phyloP scores from a whole-genome alignment of 345 rosid species.

The Populus simonii region DNA sequence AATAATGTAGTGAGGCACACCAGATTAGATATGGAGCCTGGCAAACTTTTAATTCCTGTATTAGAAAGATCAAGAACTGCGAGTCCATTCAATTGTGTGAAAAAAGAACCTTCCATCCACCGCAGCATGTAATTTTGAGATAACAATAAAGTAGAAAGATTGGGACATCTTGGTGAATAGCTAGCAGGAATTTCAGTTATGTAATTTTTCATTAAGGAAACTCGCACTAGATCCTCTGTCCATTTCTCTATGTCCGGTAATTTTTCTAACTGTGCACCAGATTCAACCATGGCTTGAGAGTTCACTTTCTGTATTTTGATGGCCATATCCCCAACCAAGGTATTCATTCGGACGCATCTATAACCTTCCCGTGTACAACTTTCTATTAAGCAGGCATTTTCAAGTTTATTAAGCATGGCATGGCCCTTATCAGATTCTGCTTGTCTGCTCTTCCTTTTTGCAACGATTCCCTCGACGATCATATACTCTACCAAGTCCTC shows the following conservation, averaged over 20 bases:
- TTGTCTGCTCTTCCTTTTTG: not conserved
- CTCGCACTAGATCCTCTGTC: conserved; percentile 11
- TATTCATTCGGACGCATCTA: conserved; percentile 24
- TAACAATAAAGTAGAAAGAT: not conserved
- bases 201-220: not conserved
- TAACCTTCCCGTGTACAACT: not conserved
- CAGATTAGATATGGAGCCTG: conserved; percentile 15
- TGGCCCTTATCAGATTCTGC: conserved; percentile 17
- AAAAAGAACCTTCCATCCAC: not conserved
- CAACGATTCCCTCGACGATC: conserved; percentile 24
- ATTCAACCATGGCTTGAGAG: not conserved
- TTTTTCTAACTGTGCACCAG: not conserved
- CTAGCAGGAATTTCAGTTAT: not conserved
- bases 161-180: conserved; percentile 10
- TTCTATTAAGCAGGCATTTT: conserved; percentile 14
- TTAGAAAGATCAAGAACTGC: not conserved
- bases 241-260: not conserved
- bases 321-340: conserved; percentile 29
- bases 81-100: not conserved
- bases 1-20: conserved; percentile 13
- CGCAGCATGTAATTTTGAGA: accelerated
- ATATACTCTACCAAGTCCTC: conserved; percentile 12
- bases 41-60: not conserved
- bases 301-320: not conserved
- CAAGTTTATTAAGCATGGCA: conserved; percentile 15